Base-by-base conservation (phyloP, 345 rosid genomes). In the Noccaea bulbosa region DNA sequence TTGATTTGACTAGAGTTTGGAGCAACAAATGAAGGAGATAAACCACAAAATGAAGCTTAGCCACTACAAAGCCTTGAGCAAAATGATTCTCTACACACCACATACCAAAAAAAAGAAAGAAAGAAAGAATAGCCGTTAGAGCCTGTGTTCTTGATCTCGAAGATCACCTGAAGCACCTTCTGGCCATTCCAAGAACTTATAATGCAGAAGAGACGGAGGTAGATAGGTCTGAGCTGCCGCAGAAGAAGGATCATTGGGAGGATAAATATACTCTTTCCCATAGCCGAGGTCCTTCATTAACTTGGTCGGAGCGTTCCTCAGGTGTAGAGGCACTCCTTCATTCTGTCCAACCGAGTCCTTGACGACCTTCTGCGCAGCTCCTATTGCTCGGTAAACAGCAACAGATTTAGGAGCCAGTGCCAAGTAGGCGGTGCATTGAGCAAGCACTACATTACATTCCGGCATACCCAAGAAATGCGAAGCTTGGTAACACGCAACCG, bases 381-480 rank as follows among this genome's bases (percentile, higher is more conserved):
- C 86, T 6, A 91, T 72, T 6, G 96, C 97, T 76, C 68, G 75
- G 75, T 89, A 89, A 11, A 86, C 90, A 39, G 93, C 66, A 7
- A 91, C 43, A 12, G 97, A 91, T 62, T 91, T 91, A 0, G 90
- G 90, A 65, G 90, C 90, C 81, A 91, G 61, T 43, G 97, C 88
- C 80, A 91, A 80, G 83, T 87, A 91, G 14, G 96, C 85, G 4
- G 73, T 85, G 63, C 97, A 89, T 50, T 91, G 93, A 2, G 93
- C 90, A 11, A 91, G 96, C 66, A 89, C 67, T 17, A 89, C 96
- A 73, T 87, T 79, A 52, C 90, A 91, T 72, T 89, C 93, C 0
- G 97, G 97, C 90, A 88, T 85, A 56, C 91, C 96, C 73, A 88
- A 58, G 77, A 91, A 88, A 84, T 91, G 92, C 52, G 91, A 88